Evolutionary conservation across 2,329 filamentous ascomycete genomes (phyloP).

Genomic region (Catunica adiposa): DNA sequence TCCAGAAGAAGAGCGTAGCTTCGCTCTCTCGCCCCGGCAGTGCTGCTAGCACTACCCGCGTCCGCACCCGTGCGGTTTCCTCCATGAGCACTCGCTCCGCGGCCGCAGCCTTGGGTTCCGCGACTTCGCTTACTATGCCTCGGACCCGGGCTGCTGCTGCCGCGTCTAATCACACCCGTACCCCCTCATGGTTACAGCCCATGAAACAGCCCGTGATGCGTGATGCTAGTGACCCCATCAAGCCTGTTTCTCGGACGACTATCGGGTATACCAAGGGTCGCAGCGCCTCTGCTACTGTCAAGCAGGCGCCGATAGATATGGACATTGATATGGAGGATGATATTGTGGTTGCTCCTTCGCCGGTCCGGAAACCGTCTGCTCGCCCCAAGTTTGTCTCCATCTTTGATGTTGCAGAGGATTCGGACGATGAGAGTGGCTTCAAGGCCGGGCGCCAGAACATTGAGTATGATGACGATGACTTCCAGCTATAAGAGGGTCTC

Average conservation of each 20-base stretch:
- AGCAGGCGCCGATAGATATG: slow-evolving; percentile 1
- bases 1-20: slow-evolving; percentile 6
- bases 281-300: slow-evolving; percentile 24
- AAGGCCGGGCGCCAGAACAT: slow-evolving; percentile 21
- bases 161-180: slow-evolving; percentile 3
- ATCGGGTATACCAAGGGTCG: slow-evolving; percentile 74
- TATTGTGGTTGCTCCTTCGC: slow-evolving; percentile 4
- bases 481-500: slow-evolving; percentile 31
- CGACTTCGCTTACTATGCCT: slow-evolving; percentile 26
- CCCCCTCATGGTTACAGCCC: slow-evolving; percentile 13
- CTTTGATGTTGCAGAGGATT: slow-evolving; percentile 35
- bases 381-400: slow-evolving; percentile 40
- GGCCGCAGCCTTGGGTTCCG: slow-evolving; percentile 1
- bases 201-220: slow-evolving; percentile 2
- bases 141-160: slow-evolving; percentile 16
- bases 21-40: slow-evolving; percentile 21
- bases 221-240: slow-evolving; percentile 13
- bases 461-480: slow-evolving; percentile 36
- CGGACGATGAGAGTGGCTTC: slow-evolving; percentile 22
- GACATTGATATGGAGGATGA: slow-evolving; percentile 3
- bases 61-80: slow-evolving; percentile 9
- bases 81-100: slow-evolving; percentile 11
- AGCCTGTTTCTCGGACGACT: slow-evolving; percentile 57
- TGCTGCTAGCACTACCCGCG: slow-evolving; percentile 4
- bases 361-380: slow-evolving; percentile 17